Base-by-base conservation (phyloP, 2,329 filamentous ascomycete species). In the Colletotrichum spaethianum region DNA sequence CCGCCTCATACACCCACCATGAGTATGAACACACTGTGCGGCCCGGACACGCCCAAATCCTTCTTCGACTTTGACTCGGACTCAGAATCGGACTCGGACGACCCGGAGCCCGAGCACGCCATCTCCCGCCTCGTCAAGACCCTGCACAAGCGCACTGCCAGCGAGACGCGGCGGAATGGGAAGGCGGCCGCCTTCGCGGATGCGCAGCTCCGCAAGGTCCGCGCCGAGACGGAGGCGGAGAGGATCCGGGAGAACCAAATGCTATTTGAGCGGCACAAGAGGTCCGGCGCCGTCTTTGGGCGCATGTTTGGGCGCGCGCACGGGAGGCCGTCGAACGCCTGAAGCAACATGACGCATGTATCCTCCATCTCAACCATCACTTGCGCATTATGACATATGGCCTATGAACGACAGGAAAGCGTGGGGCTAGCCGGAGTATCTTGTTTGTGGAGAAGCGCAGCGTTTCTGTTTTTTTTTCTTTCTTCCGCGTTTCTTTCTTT, bases 21-120 rank as follows among this genome's bases (percentile, higher is more conserved):
- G 23, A 38, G 38, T 4, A 40, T 40, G 23, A n/a, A 36, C 67
- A 46, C 52, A 18, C 46, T 52, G 33, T 26, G 28, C 50, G 50
- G 50, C 16, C 33, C 59, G 14, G 56, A 50, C 33, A 23, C 40
- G 38, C 72, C 61, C 33, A 72, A 74, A 40, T 74, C 72, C 38
- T 73, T 72, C 56, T 74, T 74, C 64, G 68, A 74, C 61, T 74
- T 74, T 28, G 73, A 74, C 57, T 74, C 73, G 18, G 73, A 74
- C 52, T 73, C 73, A 9, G 73, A 74, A 14, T 67, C 67, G 18
- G 73, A 74, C 6, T 67, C 67, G 18, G 73, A 74, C 6, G 63
- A 61, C n/a, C 23, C 70, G 36, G 64, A 62, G 40, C 69, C 63
- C 18, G 72, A 72, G 59, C 63, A 63, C 50, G 48, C 68, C 40